These are phyloP conservation scores for Metschnikowia peoriensis DNA, from an alignment of 805 yeast species.

Conservation along the genomic window DNA sequence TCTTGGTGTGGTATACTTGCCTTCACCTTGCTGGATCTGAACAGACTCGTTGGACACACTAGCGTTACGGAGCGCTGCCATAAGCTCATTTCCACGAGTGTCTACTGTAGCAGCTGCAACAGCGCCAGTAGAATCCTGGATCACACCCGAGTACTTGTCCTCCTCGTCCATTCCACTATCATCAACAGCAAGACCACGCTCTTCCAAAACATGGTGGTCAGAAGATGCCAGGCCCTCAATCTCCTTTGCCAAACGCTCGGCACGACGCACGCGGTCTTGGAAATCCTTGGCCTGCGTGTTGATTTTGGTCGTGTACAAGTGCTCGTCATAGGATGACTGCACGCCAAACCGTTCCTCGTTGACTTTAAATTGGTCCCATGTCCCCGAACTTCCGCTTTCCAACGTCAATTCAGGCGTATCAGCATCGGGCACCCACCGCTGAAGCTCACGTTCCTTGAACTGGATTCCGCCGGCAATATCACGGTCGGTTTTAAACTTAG, in stretches of 20 bases:
- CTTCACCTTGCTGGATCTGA: conserved; percentile 21
- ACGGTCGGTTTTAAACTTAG: conserved; percentile 71
- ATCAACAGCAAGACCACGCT: conserved; percentile 74
- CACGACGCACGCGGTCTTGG: conserved; percentile 58
- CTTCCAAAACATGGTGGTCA: conserved; percentile 85
- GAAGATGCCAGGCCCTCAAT: conserved; percentile 67
- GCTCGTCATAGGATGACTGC: conserved; percentile 79
- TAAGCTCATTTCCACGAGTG: conserved; percentile 52
- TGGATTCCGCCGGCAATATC: conserved; percentile 63
- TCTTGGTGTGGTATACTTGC: conserved; percentile 55
- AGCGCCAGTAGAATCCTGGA: conserved; percentile 2
- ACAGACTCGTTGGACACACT: conserved; percentile 18
- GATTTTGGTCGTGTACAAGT: conserved; percentile 78
- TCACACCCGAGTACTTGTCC: conserved; percentile 87
- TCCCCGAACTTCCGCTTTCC: conserved; percentile 27
- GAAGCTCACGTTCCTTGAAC: conserved; percentile 67
- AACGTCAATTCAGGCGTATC: conserved; percentile 31
- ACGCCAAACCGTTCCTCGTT: conserved; percentile 89
- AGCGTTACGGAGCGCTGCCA: conserved; percentile 45
- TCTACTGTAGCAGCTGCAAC: conserved; percentile 32
- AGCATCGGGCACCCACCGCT: conserved; percentile 80
- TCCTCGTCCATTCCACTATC: conserved; percentile 93
- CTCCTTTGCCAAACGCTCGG: conserved; percentile 78
- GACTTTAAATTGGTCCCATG: conserved; percentile 95
- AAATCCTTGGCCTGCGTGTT: conserved; percentile 73